Evolutionary conservation across 2,329 filamentous ascomycete genomes (phyloP), one percentile per base, ranked within the genome.

Genomic region (Sordariomycetes sp.): DNA sequence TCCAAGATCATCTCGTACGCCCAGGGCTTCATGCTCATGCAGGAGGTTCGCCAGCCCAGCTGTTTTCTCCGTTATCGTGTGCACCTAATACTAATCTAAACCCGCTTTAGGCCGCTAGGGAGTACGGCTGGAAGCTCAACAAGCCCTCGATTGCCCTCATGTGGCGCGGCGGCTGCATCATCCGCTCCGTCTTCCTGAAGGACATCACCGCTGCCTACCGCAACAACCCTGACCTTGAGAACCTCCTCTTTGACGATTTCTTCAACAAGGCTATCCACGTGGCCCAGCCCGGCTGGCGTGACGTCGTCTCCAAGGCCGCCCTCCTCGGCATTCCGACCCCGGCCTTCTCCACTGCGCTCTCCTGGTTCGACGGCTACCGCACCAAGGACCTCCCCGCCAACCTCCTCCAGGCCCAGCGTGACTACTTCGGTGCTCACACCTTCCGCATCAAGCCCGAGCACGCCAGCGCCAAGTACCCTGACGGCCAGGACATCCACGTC

Each of bases 1-100:
- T 97, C 93, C 71, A 99, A 99, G 89, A 99, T 99, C 73, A 97
- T 99, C 77, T 99, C 94, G 22, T 99, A 99, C 74, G 91, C 94
- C 65, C 94, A 99, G 80, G 94, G 94, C 73, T 99, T 99, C 85
- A 97, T 97, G 93, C 85, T 99, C 71, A 97, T 99, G 85, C 93
- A 97, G 80, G 88, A 96, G 79, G 90, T 92, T 76, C 76, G 85
- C 74, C 25, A 22, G 20, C 20, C n/a, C 22, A 14, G 24, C 3
- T 46, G 8, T 32, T 2, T 22, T 10, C 14, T 5, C 24, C 22
- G n/a, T 28, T 18, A 53, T 18, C 55, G n/a, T 14, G 7, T 34
- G 52, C 16, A 14, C 12, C 53, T n/a, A 43, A 16, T 11, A 43
- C 51, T 53, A 53, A 53, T 25, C 51, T 5, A 12, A 34, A 18